These are phyloP conservation scores for Podila verticillata DNA, from an alignment of 192 early-diverging fungal genomes.

Conservation along the genomic window DNA sequence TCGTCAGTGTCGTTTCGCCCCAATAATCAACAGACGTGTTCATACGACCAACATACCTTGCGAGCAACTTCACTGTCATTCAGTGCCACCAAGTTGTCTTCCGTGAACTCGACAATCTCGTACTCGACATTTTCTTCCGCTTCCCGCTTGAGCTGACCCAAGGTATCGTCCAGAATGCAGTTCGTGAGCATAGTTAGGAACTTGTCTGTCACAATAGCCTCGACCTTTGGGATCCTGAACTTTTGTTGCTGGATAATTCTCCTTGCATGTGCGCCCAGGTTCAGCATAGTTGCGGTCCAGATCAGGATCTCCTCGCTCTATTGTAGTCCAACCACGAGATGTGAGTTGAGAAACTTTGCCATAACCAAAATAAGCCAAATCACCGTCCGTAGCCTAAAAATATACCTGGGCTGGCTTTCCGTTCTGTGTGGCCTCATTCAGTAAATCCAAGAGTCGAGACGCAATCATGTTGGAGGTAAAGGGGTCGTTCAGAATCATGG, in stretches of 20 bases:
- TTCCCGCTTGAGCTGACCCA: slow-evolving; percentile 30
- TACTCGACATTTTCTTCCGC: slow-evolving; percentile 34
- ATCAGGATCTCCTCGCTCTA: slow-evolving; percentile 41
- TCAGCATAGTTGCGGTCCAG: slow-evolving; percentile 62
- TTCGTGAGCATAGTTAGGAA: slow-evolving; percentile 54
- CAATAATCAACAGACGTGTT: background rate
- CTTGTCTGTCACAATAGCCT: slow-evolving; percentile 47
- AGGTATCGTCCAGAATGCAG: slow-evolving; percentile 43
- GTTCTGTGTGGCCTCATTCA: slow-evolving; percentile 39
- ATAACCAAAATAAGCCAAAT: background rate
- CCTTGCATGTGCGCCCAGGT: slow-evolving; percentile 62
- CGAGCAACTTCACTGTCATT: slow-evolving; percentile 58
- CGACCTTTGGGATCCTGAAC: slow-evolving; percentile 61
- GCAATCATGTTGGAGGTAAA: slow-evolving; percentile 63
- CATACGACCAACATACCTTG: slow-evolving; percentile 27
- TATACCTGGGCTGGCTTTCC: slow-evolving; percentile 15
- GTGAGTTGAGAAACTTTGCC: too few species aligned
- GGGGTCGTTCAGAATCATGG: slow-evolving; percentile 66
- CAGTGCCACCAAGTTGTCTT: slow-evolving; percentile 33
- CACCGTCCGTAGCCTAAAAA: too few species aligned
- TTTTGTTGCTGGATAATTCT: slow-evolving; percentile 53
- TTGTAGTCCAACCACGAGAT: background rate
- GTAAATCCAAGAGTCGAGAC: slow-evolving; percentile 50
- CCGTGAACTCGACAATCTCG: slow-evolving; percentile 34
- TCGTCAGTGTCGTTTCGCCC: background rate